A percentile compares a stretch with the other conserved stretches of the same genome.
phyloP scores from a whole-genome alignment of 495 filamentous ascomycete genomes.

The Penicillium odoratum region DNA sequence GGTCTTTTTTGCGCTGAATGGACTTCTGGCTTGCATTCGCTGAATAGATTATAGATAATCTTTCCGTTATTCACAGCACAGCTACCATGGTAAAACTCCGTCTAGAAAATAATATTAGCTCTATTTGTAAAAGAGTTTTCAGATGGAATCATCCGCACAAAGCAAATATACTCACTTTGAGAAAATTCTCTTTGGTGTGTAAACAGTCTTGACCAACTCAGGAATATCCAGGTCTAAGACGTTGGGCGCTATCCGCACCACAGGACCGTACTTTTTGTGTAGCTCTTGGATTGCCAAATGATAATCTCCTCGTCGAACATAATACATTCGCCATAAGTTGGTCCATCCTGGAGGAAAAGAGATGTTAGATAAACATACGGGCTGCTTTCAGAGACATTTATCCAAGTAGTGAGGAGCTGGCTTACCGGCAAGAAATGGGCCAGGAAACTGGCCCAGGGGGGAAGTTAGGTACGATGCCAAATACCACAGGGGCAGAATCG shows the following conservation, averaged over 20 bases:
- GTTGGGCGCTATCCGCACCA: slow-evolving; percentile 37
- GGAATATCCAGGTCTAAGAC: slow-evolving; percentile 30
- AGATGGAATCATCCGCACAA: background rate
- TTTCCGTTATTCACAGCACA: slow-evolving; percentile 35
- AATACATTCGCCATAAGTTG: slow-evolving; percentile 38
- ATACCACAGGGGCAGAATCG: slow-evolving; percentile 16
- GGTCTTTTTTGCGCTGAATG: slow-evolving; percentile 36
- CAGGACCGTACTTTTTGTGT: slow-evolving; percentile 33
- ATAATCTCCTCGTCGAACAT: slow-evolving; percentile 27
- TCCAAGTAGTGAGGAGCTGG: background rate
- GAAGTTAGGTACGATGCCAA: slow-evolving; percentile 24
- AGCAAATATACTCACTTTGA: slow-evolving; percentile 15
- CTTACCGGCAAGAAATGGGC: slow-evolving; percentile 37
- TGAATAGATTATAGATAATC: slow-evolving; percentile 35
- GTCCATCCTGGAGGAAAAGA: slow-evolving; percentile 25
- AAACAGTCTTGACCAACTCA: slow-evolving; percentile 28
- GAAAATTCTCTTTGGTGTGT: slow-evolving; percentile 25
- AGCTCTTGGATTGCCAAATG: slow-evolving; percentile 34
- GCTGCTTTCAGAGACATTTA: background rate
- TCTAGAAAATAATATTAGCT: slow-evolving; percentile 23
- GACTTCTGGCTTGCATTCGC: slow-evolving; percentile 25
- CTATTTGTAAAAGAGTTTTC: background rate
- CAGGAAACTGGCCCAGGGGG: slow-evolving; percentile 32
- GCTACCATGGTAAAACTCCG: slow-evolving; percentile 39
- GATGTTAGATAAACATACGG: slow-evolving; percentile 1